Evolutionary conservation across 257 asterid genomes (phyloP), one percentile per base, ranked within the genome.

Genomic region (Paraleonurus japonicus): DNA sequence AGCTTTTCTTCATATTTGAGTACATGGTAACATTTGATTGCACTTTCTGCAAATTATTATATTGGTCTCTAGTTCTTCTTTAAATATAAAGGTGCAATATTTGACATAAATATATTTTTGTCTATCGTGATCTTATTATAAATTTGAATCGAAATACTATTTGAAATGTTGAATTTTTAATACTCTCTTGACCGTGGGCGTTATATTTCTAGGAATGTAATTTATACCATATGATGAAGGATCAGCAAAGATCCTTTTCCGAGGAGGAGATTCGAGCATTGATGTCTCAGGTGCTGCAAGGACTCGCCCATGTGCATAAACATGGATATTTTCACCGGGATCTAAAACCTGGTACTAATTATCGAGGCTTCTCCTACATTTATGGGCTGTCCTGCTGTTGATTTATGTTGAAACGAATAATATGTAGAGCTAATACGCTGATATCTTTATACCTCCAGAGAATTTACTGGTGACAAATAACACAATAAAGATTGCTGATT

Each of bases 1-100:
- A 91, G 81, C 96, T 94, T 70, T 94, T 91, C 84, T 94, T 94
- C 86, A 85, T 94, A 70, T 90, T 91, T 67, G 98, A 94, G 78
- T 89, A 87, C 88, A 90, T 94, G 98, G 98, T 92, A 92, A 74
- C 32, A 20, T 58, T 28, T 74, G 23, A 57, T 37, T 70, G 60
- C 50, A 47, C 22, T 58, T 2, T 64, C 26, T 5, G 65, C 70
- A 62, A 53, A 62, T 28, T 72, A 32, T 30, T 50, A 16, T 53
- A 72, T 65, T 26, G 51, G n/a, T 51, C 3, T 51, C 59, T 20
- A 15, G 2, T 54, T 37, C 60, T 41, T 57, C 50, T 43, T 35
- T 35, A 35, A 35, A 43, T 43, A 10, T 15, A 43, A 43, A 4
- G 50, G 17, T 37, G 50, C 16, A 43, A 3, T 4, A 12, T 43